Base-by-base conservation (phyloP, 108 stramenopile genomes). In the Skeletonema marinoi region DNA sequence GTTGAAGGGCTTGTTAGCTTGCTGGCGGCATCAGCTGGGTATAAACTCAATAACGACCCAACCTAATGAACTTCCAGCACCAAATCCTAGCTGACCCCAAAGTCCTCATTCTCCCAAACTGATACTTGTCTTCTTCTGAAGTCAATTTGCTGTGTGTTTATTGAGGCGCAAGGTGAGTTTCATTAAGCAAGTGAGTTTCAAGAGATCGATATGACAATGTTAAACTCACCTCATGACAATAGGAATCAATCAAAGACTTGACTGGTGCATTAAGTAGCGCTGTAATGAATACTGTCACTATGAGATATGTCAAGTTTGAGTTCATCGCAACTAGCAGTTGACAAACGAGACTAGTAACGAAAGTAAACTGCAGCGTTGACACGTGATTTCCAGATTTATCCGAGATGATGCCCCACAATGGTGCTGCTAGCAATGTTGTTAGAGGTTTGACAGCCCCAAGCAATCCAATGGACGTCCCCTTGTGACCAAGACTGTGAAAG, bases 21-120 rank as follows among this genome's bases (percentile, higher is more conserved):
- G 21, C 35, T 33, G 44, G 17, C 16, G 17, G 39, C 74, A 63
- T 42, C 51, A 16, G 70, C 60, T 64, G 77, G 70, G 17, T 60
- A 77, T 54, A 64, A 46, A 32, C 81, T 82, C 14, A 85, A 65
- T 59, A 80, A 32, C 19, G 62, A 54, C 25, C 91, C 92, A 31
- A 92, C 91, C 29, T n/a, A 78, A 65, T 30, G 87, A 88, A 68
- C 89, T 90, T 21, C 95, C 96, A 41, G 97, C 61, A 21, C 98
- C 97, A 88, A 98, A 97, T 42, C 98, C 98, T 66, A 97, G 78
- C 74, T 98, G 98, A 19, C 98, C 98, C 93, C 91, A 98, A 1
- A 98, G 82, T 51, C 98, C 98, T 86, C 73, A 96, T 75, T 72
- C 92, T 88, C 19, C 98, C 98, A 75, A 97, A 98, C 67, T 89